Base-by-base conservation (phyloP, 495 filamentous ascomycete species). In the Penicillium ochrochloron region DNA sequence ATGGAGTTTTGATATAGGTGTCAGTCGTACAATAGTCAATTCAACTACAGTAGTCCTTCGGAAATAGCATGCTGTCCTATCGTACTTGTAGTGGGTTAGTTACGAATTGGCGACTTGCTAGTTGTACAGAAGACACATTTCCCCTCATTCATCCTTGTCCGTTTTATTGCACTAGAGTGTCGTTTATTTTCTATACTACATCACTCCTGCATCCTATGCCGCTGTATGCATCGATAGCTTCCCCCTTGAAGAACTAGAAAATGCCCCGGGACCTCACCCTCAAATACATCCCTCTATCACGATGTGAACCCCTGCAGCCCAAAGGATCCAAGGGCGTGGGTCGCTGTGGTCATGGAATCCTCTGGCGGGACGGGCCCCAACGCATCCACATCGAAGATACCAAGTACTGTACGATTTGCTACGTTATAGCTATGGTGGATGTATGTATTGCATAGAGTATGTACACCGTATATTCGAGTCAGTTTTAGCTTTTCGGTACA, bases 171-270 rank as follows among this genome's bases (percentile, higher is more conserved):
- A 39, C 55, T 25, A 41, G 29, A 14, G 3, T 12, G 17, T 23
- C 52, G 48, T 51, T 29, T 29, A 29, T 51, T 10, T 10, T 29
- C 58, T 12, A 58, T 63, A 17, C 54, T 42, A 63, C 54, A 25
- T 44, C 15, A 39, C 60, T 62, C 58, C 61, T 63, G 55, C 55
- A 63, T 44, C 55, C 33, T 25, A 58, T 42, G 5, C 25, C 33
- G 19, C 25, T 21, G 14, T 19, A 19, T 39, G 39, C 23, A 27
- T 59, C 14, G 15, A 3, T 34, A 52, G 48, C 48, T 8, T 52
- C 48, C 14, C 48, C 48, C 14, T 17, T 7, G 27, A 56, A 56
- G 17, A 33, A 54, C 52, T 35, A 54, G 25, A 55, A 55, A 35
- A 21, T 3, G 12, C 21, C 37, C n/a, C 10, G 21, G 37, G 23